Conservation (phyloP, 768 basidiomycete genomes). For the Dentipellis sp. region DNA sequence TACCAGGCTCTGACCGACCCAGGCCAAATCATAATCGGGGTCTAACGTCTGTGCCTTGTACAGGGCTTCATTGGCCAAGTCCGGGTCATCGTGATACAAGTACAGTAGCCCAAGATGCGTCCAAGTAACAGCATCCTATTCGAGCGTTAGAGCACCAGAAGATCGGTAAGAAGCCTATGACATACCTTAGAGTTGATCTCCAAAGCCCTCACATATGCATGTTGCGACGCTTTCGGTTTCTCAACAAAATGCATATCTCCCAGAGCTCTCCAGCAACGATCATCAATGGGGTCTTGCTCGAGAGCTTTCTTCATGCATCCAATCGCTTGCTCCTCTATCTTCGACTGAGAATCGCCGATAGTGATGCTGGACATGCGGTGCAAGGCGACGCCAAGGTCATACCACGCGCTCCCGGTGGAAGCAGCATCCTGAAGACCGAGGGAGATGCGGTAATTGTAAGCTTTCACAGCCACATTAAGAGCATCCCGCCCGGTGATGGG, state of each 20-base stretch:
- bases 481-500: conserved; percentile 24
- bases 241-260: conserved; percentile 62
- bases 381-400: conserved; percentile 63
- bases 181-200: conserved; percentile 78
- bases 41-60: conserved; percentile 85
- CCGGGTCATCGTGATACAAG: conserved; percentile 65
- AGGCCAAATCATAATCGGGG: conserved; percentile 80
- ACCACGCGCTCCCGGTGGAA: conserved; percentile 52
- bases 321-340: conserved; percentile 33
- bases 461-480: conserved; percentile 44
- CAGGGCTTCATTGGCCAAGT: conserved; percentile 81
- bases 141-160: conserved; percentile 2
- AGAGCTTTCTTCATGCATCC: conserved; percentile 63
- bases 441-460: conserved; percentile 53
- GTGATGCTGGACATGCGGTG: conserved; percentile 34
- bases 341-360: conserved; percentile 21
- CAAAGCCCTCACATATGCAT: conserved; percentile 83
- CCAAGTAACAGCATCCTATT: conserved; percentile 70
- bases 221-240: conserved; percentile 73
- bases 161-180: conserved; percentile 4
- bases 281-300: conserved; percentile 60
- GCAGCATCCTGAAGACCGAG: conserved; percentile 44
- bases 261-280: conserved; percentile 74
- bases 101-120: conserved; percentile 84
- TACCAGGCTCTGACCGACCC: conserved; percentile 83